Evolutionary conservation across 2,329 filamentous ascomycete genomes (phyloP).

Genomic region (Cordyceps militaris): DNA sequence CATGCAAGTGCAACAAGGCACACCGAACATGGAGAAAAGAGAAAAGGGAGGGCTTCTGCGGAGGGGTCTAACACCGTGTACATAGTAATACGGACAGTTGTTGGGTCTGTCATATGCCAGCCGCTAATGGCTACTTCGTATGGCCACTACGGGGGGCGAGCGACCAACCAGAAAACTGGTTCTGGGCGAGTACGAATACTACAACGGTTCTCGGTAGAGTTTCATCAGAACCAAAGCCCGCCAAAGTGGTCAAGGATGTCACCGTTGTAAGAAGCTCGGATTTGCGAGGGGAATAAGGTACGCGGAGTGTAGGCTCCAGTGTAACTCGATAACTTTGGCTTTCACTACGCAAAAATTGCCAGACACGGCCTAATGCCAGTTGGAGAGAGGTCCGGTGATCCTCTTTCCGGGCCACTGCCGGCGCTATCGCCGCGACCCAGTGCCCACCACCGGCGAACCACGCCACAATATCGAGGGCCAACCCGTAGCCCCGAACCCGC

Average conservation of each 20-base stretch:
- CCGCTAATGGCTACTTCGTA: neutral
- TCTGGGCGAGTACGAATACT: neutral
- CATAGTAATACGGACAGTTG: no score
- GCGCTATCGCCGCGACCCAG: conserved; percentile 3
- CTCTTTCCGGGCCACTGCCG: neutral
- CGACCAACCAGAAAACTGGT: neutral
- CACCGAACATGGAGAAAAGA: neutral
- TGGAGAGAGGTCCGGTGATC: neutral
- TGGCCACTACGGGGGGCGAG: neutral
- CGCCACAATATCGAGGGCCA: conserved; percentile 1
- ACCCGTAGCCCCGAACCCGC: neutral
- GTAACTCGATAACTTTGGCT: neutral
- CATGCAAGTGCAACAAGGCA: neutral
- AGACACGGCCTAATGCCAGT: neutral
- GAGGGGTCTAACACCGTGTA: no score
- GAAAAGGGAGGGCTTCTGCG: neutral
- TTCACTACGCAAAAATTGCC: neutral
- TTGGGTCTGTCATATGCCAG: neutral
- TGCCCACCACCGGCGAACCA: neutral
- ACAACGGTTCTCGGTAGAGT: neutral
- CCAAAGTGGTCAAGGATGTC: neutral
- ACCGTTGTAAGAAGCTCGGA: neutral
- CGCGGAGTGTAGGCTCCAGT: neutral
- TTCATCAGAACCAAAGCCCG: neutral
- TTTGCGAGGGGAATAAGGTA: neutral